Evolutionary conservation across 2,329 filamentous ascomycete species (phyloP).

Genomic region (Pestalotiopsis sp.): DNA sequence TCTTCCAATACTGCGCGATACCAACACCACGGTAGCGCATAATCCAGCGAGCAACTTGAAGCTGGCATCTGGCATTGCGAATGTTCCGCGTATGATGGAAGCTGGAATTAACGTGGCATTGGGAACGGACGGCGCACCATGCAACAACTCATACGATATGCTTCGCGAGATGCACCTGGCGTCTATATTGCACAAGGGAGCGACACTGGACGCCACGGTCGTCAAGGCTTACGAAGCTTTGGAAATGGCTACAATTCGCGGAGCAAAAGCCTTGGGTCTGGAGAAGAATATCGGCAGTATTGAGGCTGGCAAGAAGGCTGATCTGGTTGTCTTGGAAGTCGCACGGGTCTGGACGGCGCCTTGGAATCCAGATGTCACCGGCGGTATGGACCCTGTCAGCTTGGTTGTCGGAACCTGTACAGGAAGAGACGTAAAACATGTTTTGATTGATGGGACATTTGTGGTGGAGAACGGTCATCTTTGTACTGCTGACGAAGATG

Average conservation of each 20-base stretch:
- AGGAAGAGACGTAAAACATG: conserved; percentile 16
- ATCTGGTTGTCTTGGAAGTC: conserved; percentile 34
- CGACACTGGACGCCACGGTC: conserved; percentile 40
- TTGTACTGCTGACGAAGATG: conserved; percentile 10
- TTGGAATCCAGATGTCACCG: conserved; percentile 6
- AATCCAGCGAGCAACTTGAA: conserved; percentile 55
- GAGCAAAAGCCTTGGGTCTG: conserved; percentile 49
- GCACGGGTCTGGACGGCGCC: conserved; percentile 17
- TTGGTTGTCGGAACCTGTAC: conserved; percentile 17
- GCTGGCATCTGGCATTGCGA: conserved; percentile 52
- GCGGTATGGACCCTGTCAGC: conserved; percentile 19
- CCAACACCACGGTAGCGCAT: conserved; percentile 49
- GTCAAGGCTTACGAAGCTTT: conserved; percentile 48
- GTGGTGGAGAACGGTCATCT: conserved; percentile 15
- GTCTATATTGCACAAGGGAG: conserved; percentile 49
- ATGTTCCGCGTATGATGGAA: conserved; percentile 45
- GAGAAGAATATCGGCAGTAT: conserved; percentile 30
- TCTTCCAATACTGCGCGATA: conserved; percentile 39
- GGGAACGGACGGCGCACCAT: conserved; percentile 56
- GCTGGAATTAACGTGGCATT: conserved; percentile 48
- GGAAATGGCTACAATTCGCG: conserved; percentile 55
- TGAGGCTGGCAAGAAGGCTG: conserved; percentile 43
- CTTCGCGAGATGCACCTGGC: conserved; percentile 56
- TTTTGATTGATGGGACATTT: conserved; percentile 17
- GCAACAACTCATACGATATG: conserved; percentile 55